Base-by-base conservation (phyloP, 164 flowering plant genomes). In the Tetrastigma voinierianum region DNA sequence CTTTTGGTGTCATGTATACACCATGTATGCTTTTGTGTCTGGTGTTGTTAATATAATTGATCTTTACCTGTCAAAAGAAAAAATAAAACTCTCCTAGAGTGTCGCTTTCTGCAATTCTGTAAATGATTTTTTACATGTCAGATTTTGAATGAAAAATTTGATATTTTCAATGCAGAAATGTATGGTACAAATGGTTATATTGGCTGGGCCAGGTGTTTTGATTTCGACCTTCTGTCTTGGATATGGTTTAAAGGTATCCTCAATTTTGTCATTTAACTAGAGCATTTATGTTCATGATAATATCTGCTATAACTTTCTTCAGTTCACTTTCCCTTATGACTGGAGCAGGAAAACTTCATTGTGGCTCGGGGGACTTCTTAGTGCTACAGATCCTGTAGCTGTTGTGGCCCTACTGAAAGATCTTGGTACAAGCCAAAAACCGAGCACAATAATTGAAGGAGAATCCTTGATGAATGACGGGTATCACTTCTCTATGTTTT, bases 401-500 rank as follows among this genome's bases (percentile, higher is more conserved):
- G 96, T 91, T 72, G 97, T 94, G 47, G 98, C 98, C 51, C 77
- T 91, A 63, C 66, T 91, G 77, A 94, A 89, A 76, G 98, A 94
- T 65, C 96, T 94, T 67, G 97, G 98, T 74, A 96, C 98, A 47
- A 90, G 98, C 79, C 90, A 94, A n/a, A n/a, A n/a, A n/a, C n/a
- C n/a, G n/a, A 89, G 78, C 77, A 94, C 98, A 43, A 89, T 91
- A 68, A 91, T 91, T 83, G 97, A 94, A 83, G 98, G 98, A 69
- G 98, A 94, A 69, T 90, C 98, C 43, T 80, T 94, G 82, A 94
- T 94, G 98, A 91, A 94, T 84, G 98, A 94, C 70, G 97, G 98
- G 98, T 94, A 90, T 62, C 16, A 48, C 23, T 17, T 63, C 40
- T 57, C 20, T 13, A 46, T n/a, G 21, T 9, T 45, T 48, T 1